Base-by-base conservation (phyloP, 2,329 filamentous ascomycete genomes). In the Colletotrichum cuscutae region DNA sequence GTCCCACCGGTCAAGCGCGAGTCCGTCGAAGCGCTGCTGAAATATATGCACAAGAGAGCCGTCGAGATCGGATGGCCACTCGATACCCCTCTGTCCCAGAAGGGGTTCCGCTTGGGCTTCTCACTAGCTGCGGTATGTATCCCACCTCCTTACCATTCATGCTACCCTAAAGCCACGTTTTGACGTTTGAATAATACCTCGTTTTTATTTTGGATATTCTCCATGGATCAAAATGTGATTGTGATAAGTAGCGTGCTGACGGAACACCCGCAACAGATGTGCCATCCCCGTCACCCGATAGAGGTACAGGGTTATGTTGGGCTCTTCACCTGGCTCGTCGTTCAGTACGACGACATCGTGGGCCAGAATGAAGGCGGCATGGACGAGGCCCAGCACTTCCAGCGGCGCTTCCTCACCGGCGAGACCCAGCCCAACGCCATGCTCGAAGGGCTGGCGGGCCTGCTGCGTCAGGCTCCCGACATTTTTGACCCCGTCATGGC, bases 271-370 rank as follows among this genome's bases (percentile, higher is more conserved):
- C 24, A n/a, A 32, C 61, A 77, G 76, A 70, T 77, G 28, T 75
- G 75, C 28, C 76, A 77, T 52, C 76, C 76, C 26, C 63, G 65
- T 28, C 75, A 76, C 60, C 69, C 73, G 4, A 56, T 75, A 11
- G 57, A 66, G 9, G 70, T 76, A 11, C 76, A 76, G 26, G 71
- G 73, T 5, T 77, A 68, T n/a, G 76, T 77, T 8, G 75, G 69
- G 13, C 74, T 77, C 32, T 76, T 76, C 35, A 77, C 76, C 5
- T 76, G 76, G 75, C 68, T 77, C 24, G 76, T 77, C 4, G 76
- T 77, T 3, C 73, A 76, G 24, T 75, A 77, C 62, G 76, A 77
- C 60, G 76, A 77, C 22, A 73, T 75, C 8, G 66, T 75, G 22
- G 75, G 74, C 11, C 75, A 76, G 42, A 69, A 74, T 53, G 58